phyloP scores from a whole-genome alignment of 805 yeast genomes.

The Metschnikowia koreensis region DNA sequence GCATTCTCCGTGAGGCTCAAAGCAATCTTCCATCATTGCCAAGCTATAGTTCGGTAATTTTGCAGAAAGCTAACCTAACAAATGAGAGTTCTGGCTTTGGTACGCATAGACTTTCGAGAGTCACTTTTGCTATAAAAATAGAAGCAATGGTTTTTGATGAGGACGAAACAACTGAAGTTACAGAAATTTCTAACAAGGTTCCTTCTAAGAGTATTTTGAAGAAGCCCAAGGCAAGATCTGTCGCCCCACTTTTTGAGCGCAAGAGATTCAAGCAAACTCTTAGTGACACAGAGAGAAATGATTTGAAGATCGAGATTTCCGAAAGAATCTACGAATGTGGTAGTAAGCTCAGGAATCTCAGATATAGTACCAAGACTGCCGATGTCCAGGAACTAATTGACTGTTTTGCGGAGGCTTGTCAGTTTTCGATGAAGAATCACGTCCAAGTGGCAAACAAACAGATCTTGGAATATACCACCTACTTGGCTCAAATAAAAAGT shows the following conservation, averaged over 20 bases:
- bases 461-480: background rate
- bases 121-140: background rate
- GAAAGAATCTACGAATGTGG: background rate
- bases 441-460: background rate
- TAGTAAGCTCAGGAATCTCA: background rate
- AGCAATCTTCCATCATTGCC: background rate
- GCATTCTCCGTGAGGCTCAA: background rate
- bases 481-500: background rate
- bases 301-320: background rate
- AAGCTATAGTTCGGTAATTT: background rate
- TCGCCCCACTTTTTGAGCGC: background rate
- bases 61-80: background rate
- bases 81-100: background rate
- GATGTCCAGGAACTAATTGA: background rate
- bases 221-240: background rate
- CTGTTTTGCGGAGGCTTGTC: background rate
- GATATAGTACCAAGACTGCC: background rate
- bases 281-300: background rate
- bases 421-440: background rate
- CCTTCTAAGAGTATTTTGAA: background rate
- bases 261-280: background rate
- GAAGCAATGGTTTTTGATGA: background rate
- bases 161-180: background rate
- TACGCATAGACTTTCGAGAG: background rate
- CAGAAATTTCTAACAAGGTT: background rate